These are phyloP conservation scores for Debaryomyces singareniensis DNA, from an alignment of 1,139 yeast genomes.

Conservation along the genomic window DNA sequence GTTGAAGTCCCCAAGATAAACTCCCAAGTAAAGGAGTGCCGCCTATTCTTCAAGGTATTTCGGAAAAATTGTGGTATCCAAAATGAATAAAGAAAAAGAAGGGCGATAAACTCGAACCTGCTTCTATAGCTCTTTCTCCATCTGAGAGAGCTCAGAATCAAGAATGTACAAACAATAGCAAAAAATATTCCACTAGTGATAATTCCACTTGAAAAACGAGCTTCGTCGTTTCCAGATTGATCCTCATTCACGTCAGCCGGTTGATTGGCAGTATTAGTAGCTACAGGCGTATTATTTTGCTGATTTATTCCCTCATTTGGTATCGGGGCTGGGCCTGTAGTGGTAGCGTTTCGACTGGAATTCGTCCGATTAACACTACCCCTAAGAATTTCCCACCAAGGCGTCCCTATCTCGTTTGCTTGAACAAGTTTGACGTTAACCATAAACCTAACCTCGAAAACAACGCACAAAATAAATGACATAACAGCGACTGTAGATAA, in stretches of 20 bases:
- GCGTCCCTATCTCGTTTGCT: slow-evolving; percentile 61
- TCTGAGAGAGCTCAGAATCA: slow-evolving; percentile 49
- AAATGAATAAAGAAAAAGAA: slow-evolving; percentile 55
- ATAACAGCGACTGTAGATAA: slow-evolving; percentile 66
- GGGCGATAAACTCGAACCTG: slow-evolving; percentile 50
- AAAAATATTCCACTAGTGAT: slow-evolving; percentile 59
- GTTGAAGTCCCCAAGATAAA: slow-evolving; percentile 64
- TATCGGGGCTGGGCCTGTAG: slow-evolving; percentile 3
- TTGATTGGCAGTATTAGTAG: neutral
- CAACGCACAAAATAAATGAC: slow-evolving; percentile 61
- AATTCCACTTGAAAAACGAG: slow-evolving; percentile 51
- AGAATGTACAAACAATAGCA: slow-evolving; percentile 52
- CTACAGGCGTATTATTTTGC: slow-evolving; percentile 7
- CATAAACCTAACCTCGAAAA: slow-evolving; percentile 75
- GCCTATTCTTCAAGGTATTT: slow-evolving; percentile 68
- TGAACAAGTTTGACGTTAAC: slow-evolving; percentile 67
- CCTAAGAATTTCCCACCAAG: slow-evolving; percentile 60
- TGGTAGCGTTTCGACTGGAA: slow-evolving; percentile 9
- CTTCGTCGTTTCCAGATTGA: slow-evolving; percentile 36
- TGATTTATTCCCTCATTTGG: slow-evolving; percentile 5
- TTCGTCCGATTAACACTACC: slow-evolving; percentile 20
- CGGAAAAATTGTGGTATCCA: slow-evolving; percentile 92
- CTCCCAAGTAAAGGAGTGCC: slow-evolving; percentile 60
- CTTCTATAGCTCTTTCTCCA: slow-evolving; percentile 61
- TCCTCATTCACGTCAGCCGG: slow-evolving; percentile 5